phyloP scores from a whole-genome alignment of 2,329 filamentous ascomycete genomes.

The Pyricularia pennisetigena region DNA sequence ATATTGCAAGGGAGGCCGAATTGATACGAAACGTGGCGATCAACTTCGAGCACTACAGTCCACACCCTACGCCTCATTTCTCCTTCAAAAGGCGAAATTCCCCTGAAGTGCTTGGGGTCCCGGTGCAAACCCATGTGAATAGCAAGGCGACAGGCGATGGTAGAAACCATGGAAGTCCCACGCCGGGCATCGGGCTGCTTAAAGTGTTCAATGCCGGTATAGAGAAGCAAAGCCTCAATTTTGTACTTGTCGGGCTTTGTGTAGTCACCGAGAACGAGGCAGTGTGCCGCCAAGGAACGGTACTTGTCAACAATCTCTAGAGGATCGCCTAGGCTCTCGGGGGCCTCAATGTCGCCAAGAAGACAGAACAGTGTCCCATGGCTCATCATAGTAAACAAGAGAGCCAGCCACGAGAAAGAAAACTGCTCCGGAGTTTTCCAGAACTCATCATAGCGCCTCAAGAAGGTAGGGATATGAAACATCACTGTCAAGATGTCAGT shows the following conservation, averaged over 20 bases:
- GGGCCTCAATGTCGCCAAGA: slow-evolving; percentile 12
- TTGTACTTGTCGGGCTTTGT: slow-evolving; percentile 18
- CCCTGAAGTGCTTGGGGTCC: slow-evolving; percentile 30
- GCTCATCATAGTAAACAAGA: slow-evolving; percentile 21
- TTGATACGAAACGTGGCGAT: slow-evolving; percentile 39
- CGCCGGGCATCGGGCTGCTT: slow-evolving; percentile 13
- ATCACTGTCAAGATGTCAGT: background rate
- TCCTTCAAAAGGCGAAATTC: slow-evolving; percentile 35
- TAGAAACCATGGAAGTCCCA: slow-evolving; percentile 17
- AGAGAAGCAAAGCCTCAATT: slow-evolving; percentile 17
- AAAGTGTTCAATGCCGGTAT: slow-evolving; percentile 18
- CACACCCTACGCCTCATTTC: slow-evolving; percentile 43
- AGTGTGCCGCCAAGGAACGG: slow-evolving; percentile 16
- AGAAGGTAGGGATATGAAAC: slow-evolving; percentile 35
- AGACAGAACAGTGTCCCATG: slow-evolving; percentile 17
- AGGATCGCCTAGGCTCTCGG: slow-evolving; percentile 11
- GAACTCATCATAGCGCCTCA: slow-evolving; percentile 16
- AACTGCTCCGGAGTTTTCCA: slow-evolving; percentile 15
- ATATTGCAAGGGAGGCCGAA: slow-evolving; percentile 42
- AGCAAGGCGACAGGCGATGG: slow-evolving; percentile 16
- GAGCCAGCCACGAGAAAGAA: slow-evolving; percentile 17
- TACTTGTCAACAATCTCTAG: slow-evolving; percentile 14
- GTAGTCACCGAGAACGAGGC: slow-evolving; percentile 20
- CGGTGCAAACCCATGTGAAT: slow-evolving; percentile 34
- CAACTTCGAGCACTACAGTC: slow-evolving; percentile 33